A percentile compares a stretch with the other conserved stretches of the same genome.
These are phyloP conservation scores for Vitis hybrid DNA, from an alignment of 177 flowering plant genomes.

Conservation along the genomic window DNA sequence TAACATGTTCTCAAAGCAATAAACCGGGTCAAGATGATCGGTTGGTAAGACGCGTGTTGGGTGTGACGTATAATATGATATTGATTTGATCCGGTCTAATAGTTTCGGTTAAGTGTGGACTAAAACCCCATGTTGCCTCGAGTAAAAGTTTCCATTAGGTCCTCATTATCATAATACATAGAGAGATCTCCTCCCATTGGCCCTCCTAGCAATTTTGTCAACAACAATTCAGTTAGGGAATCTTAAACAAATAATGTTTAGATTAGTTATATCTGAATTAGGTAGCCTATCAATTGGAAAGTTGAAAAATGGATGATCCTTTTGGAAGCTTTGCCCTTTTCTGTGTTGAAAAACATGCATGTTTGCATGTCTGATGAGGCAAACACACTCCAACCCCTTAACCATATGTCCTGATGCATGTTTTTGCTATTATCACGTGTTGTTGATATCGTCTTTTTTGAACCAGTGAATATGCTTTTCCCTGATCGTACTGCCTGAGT, in stretches of 20 bases:
- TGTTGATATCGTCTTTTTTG: not conserved
- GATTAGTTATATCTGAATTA: slow-evolving; percentile 8
- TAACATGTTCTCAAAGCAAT: not conserved
- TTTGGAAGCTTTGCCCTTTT: not conserved
- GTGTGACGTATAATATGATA: not conserved
- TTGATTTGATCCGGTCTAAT: not conserved
- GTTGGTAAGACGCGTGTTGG: not conserved
- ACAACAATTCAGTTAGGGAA: slow-evolving; percentile 11
- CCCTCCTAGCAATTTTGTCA: not conserved
- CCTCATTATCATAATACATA: not conserved
- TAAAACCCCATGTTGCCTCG: not conserved
- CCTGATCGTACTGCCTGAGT: too few species aligned
- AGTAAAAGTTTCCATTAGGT: not conserved
- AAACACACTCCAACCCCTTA: not conserved
- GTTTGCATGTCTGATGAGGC: not conserved
- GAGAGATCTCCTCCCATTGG: not conserved
- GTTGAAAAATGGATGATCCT: not conserved
- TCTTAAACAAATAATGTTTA: not conserved
- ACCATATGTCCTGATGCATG: not conserved
- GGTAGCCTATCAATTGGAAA: slow-evolving; percentile 4
- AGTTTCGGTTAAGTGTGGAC: slow-evolving; percentile 9
- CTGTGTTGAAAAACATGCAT: not conserved
- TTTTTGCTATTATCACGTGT: not conserved
- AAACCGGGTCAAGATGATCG: not conserved
- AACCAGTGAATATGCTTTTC: too few species aligned